Percentiles rank a stretch among this genome's conserved stretches.
Conservation (phyloP, 75 land plant species). For the Sequoia sempervirens region DNA sequence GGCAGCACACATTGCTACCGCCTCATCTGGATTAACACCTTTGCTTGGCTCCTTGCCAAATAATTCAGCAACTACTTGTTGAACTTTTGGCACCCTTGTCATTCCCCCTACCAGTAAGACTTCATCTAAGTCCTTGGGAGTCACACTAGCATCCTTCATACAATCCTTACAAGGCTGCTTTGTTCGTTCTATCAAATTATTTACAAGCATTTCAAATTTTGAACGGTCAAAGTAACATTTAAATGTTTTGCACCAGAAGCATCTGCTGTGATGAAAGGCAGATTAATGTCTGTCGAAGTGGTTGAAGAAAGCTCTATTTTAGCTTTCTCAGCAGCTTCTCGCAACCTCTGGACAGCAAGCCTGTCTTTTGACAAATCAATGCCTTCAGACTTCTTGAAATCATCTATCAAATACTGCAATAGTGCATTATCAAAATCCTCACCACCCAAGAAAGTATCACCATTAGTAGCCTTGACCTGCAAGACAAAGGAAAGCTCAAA, state of each 20-base stretch:
- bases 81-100: conserved; percentile 71
- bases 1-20: conserved; percentile 83
- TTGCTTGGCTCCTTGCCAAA: conserved; percentile 73
- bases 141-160: conserved; percentile 63
- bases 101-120: conserved; percentile 78
- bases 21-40: conserved; percentile 78
- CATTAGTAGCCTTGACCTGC: conserved; percentile 60
- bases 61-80: conserved; percentile 50
- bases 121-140: conserved; percentile 60
- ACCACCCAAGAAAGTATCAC: conserved; percentile 67
- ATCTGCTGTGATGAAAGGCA: conserved; percentile 84
- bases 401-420: conserved; percentile 56
- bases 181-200: conserved; percentile 62
- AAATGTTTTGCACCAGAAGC: conserved; percentile 73
- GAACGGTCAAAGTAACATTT: conserved; percentile 59
- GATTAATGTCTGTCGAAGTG: conserved; percentile 61
- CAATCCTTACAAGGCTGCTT: conserved; percentile 62
- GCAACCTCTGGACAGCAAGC: conserved; percentile 61
- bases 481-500: neutral
- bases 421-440: conserved; percentile 72
- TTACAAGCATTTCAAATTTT: conserved; percentile 62
- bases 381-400: conserved; percentile 56
- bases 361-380: conserved; percentile 69
- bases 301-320: conserved; percentile 79
- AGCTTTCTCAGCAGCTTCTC: conserved; percentile 78